Conservation (phyloP, 2,329 filamentous ascomycete genomes). For the Sordariomycetes sp. region DNA sequence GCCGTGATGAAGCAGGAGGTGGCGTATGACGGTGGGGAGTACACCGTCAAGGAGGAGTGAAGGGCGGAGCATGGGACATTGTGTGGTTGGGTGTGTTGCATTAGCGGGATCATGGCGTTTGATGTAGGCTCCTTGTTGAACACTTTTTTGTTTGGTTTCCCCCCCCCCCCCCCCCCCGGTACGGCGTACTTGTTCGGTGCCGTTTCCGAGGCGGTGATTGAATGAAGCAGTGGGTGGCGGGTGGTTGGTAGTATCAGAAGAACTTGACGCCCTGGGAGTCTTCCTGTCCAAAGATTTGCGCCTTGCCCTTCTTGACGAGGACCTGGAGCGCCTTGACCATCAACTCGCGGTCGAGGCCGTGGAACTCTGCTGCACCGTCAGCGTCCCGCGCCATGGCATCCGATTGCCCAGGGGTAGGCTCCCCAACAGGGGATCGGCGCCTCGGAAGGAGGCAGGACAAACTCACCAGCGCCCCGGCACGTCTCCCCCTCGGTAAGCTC, state of each 20-base stretch:
- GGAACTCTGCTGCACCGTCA: constrained; percentile 51
- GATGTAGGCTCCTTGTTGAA: background rate
- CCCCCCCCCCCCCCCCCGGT: too few relatives aligned
- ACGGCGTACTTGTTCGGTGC: background rate
- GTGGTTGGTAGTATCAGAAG: constrained; percentile 44
- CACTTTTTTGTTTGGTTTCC: too few relatives aligned
- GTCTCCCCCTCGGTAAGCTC: constrained; percentile 83
- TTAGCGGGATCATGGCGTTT: background rate
- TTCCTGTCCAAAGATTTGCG: constrained; percentile 83
- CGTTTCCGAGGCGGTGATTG: background rate
- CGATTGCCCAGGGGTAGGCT: background rate
- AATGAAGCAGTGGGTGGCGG: background rate
- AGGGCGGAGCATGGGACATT: background rate
- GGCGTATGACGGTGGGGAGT: constrained; percentile 35
- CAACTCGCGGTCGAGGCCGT: constrained; percentile 75
- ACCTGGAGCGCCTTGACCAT: constrained; percentile 67
- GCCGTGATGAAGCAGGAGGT: constrained; percentile 81
- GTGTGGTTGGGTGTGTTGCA: background rate
- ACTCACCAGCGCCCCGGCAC: constrained; percentile 51
- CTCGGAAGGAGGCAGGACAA: background rate
- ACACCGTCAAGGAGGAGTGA: background rate
- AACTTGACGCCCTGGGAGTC: constrained; percentile 92
- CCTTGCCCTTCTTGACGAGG: constrained; percentile 80
- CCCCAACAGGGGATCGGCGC: background rate
- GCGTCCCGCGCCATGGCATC: background rate